Evolutionary conservation across 1,284 basidiomycete species (phyloP), one percentile per base, ranked within the genome.

Genomic region (Sphagnurus paluster): DNA sequence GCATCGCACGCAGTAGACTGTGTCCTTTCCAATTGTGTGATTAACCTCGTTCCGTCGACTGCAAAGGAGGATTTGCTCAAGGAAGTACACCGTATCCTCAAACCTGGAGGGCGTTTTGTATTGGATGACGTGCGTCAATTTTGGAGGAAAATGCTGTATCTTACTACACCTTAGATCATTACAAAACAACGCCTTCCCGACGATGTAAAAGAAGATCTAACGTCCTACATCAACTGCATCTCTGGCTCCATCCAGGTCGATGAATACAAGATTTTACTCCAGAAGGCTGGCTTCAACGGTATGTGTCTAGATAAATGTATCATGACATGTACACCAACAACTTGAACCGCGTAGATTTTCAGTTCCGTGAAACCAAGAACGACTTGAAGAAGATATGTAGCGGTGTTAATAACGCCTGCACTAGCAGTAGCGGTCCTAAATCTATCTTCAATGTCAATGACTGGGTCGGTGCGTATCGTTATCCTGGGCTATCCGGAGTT

Each of bases 1-100:
- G 58, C 63, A 30, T 69, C 73, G 11, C 55, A 64, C 40, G 67
- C 74, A 0, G 67, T 79, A 13, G 75, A 82, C 49, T 79, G 75
- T 48, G 63, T 82, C 14, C 55, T 80, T 7, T 79, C 76, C 11
- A 82, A 79, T 56, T 80, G 77, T 43, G 76, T 79, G 4, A 63
- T 80, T 56, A 78, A 79, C 56, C 61, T 79, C 2, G 49, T 79
- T 3, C 72, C 75, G 0, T 50, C 49, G 1, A 56, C 59, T 13
- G 71, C 67, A 3, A 80, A 77, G 54, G 57, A 57, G 7, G 56
- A 42, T 13, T 50, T 75, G 7, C 56, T 79, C 38, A 66, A 67
- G 32, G 78, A 81, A 50, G 61, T 66, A 0, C 56, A 69, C 39
- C 65, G 78, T 10, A 61, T 79, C 4, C 61, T 81, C 35, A 79